Conservation (phyloP, 495 filamentous ascomycete genomes). For the Monascus purpureus region DNA sequence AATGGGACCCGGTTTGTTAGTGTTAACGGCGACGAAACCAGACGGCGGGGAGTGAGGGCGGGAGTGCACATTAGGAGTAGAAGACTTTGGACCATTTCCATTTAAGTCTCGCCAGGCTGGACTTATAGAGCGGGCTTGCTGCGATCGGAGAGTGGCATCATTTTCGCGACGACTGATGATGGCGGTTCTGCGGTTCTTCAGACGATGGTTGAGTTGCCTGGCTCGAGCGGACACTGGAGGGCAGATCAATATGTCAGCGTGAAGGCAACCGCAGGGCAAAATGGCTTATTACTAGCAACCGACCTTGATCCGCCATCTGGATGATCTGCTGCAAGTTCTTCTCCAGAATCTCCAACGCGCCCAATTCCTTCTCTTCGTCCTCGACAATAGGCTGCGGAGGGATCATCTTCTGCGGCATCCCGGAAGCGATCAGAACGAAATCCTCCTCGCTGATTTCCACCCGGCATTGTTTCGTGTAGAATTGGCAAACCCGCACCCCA, state of each 20-base stretch:
- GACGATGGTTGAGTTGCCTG: constrained; percentile 66
- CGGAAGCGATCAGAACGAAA: constrained; percentile 65
- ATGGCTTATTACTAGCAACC: too few relatives aligned
- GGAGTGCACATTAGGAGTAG: constrained; percentile 10
- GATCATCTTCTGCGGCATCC: constrained; percentile 70
- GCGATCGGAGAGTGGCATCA: constrained; percentile 24
- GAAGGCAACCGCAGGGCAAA: too few relatives aligned
- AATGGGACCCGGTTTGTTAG: constrained; percentile 15
- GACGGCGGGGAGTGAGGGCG: constrained; percentile 27
- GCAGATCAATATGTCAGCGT: too few relatives aligned
- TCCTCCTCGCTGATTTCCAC: constrained; percentile 85
- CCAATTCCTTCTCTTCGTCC: constrained; percentile 75
- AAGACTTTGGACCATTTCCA: constrained; percentile 24
- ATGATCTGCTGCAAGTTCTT: constrained; percentile 59
- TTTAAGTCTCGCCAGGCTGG: constrained; percentile 27
- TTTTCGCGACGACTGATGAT: constrained; percentile 48
- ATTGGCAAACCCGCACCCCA: constrained; percentile 59
- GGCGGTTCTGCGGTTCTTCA: constrained; percentile 59
- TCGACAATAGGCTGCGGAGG: constrained; percentile 71
- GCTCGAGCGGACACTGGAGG: constrained; percentile 56
- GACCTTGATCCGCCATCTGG: constrained; percentile 70
- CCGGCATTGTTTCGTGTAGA: constrained; percentile 63
- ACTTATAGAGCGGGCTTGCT: constrained; percentile 15
- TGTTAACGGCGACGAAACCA: constrained; percentile 48
- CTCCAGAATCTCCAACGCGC: constrained; percentile 70